These are phyloP conservation scores for Jaapia argillacea DNA, from an alignment of 768 basidiomycete species.

Conservation along the genomic window DNA sequence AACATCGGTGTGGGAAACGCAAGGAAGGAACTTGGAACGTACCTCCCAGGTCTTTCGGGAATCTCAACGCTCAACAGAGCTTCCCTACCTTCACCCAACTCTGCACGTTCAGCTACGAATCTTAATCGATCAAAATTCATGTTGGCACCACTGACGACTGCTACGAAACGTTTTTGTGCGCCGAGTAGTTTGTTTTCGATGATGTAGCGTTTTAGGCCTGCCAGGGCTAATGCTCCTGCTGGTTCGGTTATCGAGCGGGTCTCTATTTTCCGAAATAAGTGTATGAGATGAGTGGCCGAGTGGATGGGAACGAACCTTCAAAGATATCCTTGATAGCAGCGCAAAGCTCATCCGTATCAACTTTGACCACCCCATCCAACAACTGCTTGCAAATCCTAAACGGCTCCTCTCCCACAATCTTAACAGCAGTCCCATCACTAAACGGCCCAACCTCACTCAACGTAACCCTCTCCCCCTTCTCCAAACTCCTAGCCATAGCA, in stretches of 20 bases:
- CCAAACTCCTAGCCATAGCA: conserved; percentile 81
- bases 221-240: conserved; percentile 86
- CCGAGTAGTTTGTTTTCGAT: conserved; percentile 71
- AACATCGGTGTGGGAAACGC: not conserved
- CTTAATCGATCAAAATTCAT: conserved; percentile 97
- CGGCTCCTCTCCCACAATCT: conserved; percentile 89
- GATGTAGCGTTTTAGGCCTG: conserved; percentile 87
- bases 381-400: conserved; percentile 86
- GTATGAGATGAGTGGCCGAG: conserved; percentile 2
- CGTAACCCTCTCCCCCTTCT: conserved; percentile 72
- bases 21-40: conserved; percentile 14
- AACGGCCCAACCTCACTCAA: conserved; percentile 91
- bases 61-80: conserved; percentile 91
- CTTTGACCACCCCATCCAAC: conserved; percentile 75
- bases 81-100: conserved; percentile 92
- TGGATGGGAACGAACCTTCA: conserved; percentile 53
- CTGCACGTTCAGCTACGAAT: conserved; percentile 98
- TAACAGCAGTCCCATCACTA: conserved; percentile 95
- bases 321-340: conserved; percentile 99
- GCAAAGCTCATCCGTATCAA: conserved; percentile 93
- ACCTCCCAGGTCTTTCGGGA: conserved; percentile 90
- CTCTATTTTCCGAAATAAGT: conserved; percentile 36
- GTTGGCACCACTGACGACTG: conserved; percentile 90
- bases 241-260: conserved; percentile 96
- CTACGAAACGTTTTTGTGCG: conserved; percentile 82